A percentile compares a stretch with the other conserved stretches of the same genome.
Evolutionary conservation across 1,284 basidiomycete species (phyloP).

Genomic region (Erythrobasidium hasegawianum): DNA sequence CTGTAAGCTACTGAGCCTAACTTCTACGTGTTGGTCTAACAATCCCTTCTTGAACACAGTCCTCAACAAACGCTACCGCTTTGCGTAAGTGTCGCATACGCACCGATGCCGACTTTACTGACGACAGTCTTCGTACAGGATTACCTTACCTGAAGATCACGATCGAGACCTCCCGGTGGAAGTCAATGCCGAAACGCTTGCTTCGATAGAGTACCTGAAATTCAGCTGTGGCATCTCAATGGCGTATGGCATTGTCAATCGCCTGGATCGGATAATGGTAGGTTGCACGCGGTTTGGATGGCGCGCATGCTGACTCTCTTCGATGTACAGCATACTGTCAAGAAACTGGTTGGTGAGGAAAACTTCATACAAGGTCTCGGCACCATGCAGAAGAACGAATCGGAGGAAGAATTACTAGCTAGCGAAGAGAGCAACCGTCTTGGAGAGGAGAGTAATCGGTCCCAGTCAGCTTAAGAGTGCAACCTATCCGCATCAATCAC

Average conservation of each 20-base stretch:
- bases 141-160: neutral
- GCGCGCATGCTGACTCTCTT: too few species aligned
- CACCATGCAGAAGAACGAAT: too few species aligned
- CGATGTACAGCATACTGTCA: too few species aligned
- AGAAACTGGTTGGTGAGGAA: too few species aligned
- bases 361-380: too few species aligned
- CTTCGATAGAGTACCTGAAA: conserved; percentile 16
- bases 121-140: neutral
- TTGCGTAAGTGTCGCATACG: neutral
- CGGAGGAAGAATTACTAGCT: too few species aligned
- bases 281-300: too few species aligned
- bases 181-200: neutral
- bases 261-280: conserved; percentile 15
- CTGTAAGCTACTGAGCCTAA: neutral
- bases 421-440: too few species aligned
- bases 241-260: conserved; percentile 13
- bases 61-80: neutral
- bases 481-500: too few species aligned
- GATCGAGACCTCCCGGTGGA: conserved; percentile 6
- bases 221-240: conserved; percentile 9
- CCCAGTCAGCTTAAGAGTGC: too few species aligned
- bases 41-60: neutral
- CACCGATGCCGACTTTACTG: too few species aligned
- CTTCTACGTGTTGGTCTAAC: neutral
- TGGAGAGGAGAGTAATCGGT: too few species aligned